A percentile compares a stretch with the other conserved stretches of the same genome.
phyloP scores from a whole-genome alignment of 2,329 filamentous ascomycete species.

The Fusarium papillatum region DNA sequence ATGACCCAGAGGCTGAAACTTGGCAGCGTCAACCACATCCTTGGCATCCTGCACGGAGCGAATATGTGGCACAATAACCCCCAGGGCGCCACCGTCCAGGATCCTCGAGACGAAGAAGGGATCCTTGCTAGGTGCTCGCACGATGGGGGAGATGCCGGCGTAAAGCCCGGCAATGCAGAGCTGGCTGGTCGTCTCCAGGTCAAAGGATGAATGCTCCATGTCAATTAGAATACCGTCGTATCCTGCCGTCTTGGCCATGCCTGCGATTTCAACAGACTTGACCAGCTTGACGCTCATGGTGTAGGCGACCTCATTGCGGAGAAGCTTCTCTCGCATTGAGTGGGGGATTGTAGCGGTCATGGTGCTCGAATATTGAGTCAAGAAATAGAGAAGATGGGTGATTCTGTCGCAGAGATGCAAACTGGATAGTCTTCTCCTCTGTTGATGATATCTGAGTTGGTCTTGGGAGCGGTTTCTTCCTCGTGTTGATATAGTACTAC shows the following conservation, averaged over 20 bases:
- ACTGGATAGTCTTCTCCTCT: background rate
- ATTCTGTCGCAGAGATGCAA: background rate
- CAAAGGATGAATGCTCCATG: slow-evolving; percentile 52
- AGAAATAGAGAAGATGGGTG: background rate
- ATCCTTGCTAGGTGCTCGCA: slow-evolving; percentile 42
- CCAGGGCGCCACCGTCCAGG: slow-evolving; percentile 43
- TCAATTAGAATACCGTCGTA: slow-evolving; percentile 55
- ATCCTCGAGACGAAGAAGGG: slow-evolving; percentile 44
- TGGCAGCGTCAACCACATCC: slow-evolving; percentile 43
- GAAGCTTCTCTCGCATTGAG: slow-evolving; percentile 44
- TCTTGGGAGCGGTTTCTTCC: background rate
- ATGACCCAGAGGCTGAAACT: slow-evolving; percentile 43
- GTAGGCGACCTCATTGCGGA: slow-evolving; percentile 42
- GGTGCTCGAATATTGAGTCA: background rate
- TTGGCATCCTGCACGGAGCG: slow-evolving; percentile 40
- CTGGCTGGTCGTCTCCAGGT: slow-evolving; percentile 48
- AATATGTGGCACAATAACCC: slow-evolving; percentile 44
- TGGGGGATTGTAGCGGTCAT: slow-evolving; percentile 43
- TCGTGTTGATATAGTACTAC: slow-evolving; percentile 19
- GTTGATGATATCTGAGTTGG: background rate
- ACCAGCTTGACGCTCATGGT: slow-evolving; percentile 49
- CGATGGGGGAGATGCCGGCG: slow-evolving; percentile 45
- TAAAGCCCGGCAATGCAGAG: slow-evolving; percentile 48
- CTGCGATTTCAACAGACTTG: slow-evolving; percentile 47
- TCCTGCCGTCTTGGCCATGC: slow-evolving; percentile 50